Base-by-base conservation (phyloP, 441 rosid genomes). In the Gossypium gossypioides region DNA sequence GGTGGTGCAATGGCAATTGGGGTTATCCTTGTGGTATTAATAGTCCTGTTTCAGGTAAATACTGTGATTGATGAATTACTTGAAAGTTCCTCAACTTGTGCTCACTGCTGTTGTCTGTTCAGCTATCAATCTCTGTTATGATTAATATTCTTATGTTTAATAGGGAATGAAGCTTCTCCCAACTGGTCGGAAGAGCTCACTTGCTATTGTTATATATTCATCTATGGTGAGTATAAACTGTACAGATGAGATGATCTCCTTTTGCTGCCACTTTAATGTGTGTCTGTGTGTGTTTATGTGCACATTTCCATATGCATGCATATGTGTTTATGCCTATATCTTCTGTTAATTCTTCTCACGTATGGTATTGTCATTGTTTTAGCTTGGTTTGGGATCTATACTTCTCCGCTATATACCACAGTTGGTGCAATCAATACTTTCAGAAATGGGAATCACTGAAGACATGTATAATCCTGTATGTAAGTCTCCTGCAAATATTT, bases 401-500 rank as follows among this genome's bases (percentile, higher is more conserved):
- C 84, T 93, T 74, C 87, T 93, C 52, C 85, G 86, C 71, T 90
- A 86, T 81, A 63, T 93, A 74, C 96, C 97, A 29, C 77, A 87
- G 56, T 72, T 91, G 70, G 69, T 87, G 75, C 85, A 42, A 50
- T 80, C 86, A 15, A 18, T 89, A 40, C 90, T 93, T 64, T 75
- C 67, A 37, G 98, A 90, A 83, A 78, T 91, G 77, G 96, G 98
- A 76, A 82, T 93, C 79, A 83, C 83, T 12, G 96, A 93, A 87
- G 98, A 93, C 77, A 87, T 91, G 95, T 89, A 88, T 85, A 86
- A 89, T 80, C 98, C 97, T 90, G 98, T 90, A 93, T 84, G 98
- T 87, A 89, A 87, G 89, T 90, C 84, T 69, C 52, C 66, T 50
- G 48, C 76, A 77, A 46, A 68, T 64, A 3, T 55, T 50, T 44